phyloP scores from a whole-genome alignment of 2,329 filamentous ascomycete genomes.

The Cladosporium sp. region DNA sequence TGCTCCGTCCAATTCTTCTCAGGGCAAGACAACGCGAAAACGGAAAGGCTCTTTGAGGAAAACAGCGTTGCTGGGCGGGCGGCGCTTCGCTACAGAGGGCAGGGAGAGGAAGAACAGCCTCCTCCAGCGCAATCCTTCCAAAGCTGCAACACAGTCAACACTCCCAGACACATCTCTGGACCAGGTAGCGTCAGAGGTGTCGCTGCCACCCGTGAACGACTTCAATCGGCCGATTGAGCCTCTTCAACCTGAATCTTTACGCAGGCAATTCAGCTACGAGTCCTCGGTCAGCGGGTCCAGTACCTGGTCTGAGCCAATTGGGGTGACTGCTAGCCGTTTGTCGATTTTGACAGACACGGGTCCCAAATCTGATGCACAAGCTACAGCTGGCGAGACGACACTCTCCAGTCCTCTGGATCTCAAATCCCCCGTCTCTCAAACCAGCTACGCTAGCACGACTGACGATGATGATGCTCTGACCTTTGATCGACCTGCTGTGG shows the following conservation, averaged over 20 bases:
- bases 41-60: constrained; percentile 85
- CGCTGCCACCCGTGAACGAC: constrained; percentile 25
- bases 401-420: constrained; percentile 32
- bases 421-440: constrained; percentile 49
- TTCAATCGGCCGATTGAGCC: constrained; percentile 23
- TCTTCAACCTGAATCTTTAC: not conserved
- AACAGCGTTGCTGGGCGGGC: constrained; percentile 77
- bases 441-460: constrained; percentile 69
- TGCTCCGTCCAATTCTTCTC: not conserved
- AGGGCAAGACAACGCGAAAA: constrained; percentile 58
- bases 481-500: constrained; percentile 48
- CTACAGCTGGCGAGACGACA: constrained; percentile 18
- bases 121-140: constrained; percentile 40
- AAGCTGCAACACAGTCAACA: constrained; percentile 10
- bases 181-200: constrained; percentile 13
- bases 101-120: constrained; percentile 48
- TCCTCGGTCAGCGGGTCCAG: constrained; percentile 27
- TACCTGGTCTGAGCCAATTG: constrained; percentile 27
- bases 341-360: constrained; percentile 30
- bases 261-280: constrained; percentile 41
- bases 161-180: constrained; percentile 7
- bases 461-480: constrained; percentile 79
- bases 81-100: constrained; percentile 58
- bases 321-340: constrained; percentile 30
- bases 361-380: constrained; percentile 3